phyloP scores from a whole-genome alignment of 1,139 yeast species.

The Yamadazyma spencermartinsiae region DNA sequence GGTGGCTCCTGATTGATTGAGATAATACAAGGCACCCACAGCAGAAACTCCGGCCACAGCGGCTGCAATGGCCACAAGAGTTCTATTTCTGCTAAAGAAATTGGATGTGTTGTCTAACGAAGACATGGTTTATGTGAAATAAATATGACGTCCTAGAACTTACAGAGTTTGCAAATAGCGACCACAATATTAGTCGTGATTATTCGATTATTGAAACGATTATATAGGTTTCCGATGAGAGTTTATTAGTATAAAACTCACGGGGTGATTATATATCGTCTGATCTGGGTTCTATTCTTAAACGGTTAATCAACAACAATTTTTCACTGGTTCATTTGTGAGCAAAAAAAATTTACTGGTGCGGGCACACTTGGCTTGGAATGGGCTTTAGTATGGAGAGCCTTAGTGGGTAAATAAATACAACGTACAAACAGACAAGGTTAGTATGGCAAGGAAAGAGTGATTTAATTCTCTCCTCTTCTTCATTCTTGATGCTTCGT shows the following conservation, averaged over 20 bases:
- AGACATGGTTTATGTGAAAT: conserved; percentile 9
- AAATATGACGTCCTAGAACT: too few species aligned
- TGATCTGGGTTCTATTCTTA: neutral
- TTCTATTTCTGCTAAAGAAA: conserved; percentile 58
- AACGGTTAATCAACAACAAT: conserved; percentile 9
- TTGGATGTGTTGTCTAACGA: conserved; percentile 17
- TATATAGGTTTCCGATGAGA: too few species aligned
- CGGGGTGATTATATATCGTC: too few species aligned
- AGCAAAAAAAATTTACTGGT: conserved; percentile 3
- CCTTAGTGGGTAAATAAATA: too few species aligned
- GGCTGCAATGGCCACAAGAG: conserved; percentile 59
- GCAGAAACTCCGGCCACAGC: conserved; percentile 65
- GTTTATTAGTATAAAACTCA: too few species aligned
- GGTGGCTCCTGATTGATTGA: conserved; percentile 8
- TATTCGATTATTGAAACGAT: too few species aligned
- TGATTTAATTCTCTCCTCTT: too few species aligned
- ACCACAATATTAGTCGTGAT: too few species aligned
- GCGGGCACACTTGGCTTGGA: neutral
- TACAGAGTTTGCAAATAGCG: too few species aligned
- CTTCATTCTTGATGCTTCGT: too few species aligned
- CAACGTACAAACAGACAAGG: neutral
- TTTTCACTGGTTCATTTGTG: conserved; percentile 21
- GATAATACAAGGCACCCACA: conserved; percentile 48
- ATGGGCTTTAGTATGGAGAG: too few species aligned
- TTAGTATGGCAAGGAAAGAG: too few species aligned